A percentile compares a stretch with the other conserved stretches of the same genome.
phyloP scores from a whole-genome alignment of 2,329 filamentous ascomycete species.

The Beauveria caledonica region DNA sequence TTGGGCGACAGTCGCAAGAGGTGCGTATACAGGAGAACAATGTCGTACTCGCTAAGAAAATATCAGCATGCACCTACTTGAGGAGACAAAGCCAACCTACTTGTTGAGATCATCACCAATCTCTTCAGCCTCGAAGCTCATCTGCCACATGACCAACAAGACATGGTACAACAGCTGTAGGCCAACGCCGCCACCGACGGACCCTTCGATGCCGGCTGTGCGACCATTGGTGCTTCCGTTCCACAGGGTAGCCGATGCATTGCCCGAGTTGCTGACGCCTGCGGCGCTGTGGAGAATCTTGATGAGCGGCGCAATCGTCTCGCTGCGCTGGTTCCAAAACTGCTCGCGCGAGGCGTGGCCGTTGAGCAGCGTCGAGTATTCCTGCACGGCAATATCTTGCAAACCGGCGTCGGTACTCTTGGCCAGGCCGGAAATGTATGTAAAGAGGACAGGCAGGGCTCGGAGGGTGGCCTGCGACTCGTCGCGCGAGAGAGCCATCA shows the following conservation, averaged over 20 bases:
- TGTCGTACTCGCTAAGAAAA: conserved; percentile 72
- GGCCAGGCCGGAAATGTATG: conserved; percentile 75
- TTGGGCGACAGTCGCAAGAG: conserved; percentile 89
- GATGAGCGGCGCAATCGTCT: conserved; percentile 75
- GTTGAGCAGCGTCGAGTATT: conserved; percentile 78
- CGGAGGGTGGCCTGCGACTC: conserved; percentile 59
- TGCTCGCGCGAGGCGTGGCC: conserved; percentile 65
- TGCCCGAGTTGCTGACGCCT: conserved; percentile 58
- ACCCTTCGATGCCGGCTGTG: conserved; percentile 53
- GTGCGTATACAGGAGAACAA: conserved; percentile 85
- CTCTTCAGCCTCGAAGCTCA: conserved; percentile 82
- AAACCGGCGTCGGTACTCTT: conserved; percentile 81
- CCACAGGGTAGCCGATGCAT: conserved; percentile 53
- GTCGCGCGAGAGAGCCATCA: conserved; percentile 63
- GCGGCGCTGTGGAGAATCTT: conserved; percentile 75
- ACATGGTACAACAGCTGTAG: conserved; percentile 92
- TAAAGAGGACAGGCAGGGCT: conserved; percentile 74
- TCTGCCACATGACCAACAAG: conserved; percentile 87
- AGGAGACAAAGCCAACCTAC: conserved; percentile 41
- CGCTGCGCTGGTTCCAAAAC: conserved; percentile 85
- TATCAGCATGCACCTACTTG: conserved; percentile 14
- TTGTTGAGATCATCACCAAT: conserved; percentile 73
- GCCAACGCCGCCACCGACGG: conserved; percentile 72
- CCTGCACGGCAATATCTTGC: conserved; percentile 91
- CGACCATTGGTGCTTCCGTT: conserved; percentile 45